Evolutionary conservation across 1,284 basidiomycete species (phyloP).

Genomic region (Taiwanofungus camphoratus): DNA sequence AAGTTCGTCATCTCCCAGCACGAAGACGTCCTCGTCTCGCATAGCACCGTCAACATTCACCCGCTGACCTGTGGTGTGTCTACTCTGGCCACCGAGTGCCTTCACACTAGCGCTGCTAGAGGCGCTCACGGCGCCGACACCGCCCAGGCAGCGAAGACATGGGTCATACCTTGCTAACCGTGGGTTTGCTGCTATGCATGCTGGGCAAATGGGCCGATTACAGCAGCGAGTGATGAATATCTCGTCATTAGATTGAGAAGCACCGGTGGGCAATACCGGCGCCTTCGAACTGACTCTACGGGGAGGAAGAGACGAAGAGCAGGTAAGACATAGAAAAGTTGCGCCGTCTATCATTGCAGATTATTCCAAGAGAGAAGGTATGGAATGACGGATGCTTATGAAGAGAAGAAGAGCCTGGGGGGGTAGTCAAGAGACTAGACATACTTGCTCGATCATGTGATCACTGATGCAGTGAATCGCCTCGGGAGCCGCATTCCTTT

Average conservation of each 20-base stretch:
- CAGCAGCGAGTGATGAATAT: constrained; percentile 54
- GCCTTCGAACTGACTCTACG: constrained; percentile 15
- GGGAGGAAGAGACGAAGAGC: constrained; percentile 53
- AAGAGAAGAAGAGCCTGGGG: too few relatives aligned
- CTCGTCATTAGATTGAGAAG: constrained; percentile 6
- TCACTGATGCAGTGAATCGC: too few relatives aligned
- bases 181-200: constrained; percentile 49
- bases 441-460: too few relatives aligned
- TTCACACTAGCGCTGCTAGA: constrained; percentile 14
- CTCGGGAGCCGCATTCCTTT: too few relatives aligned
- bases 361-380: too few relatives aligned
- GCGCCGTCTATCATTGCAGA: too few relatives aligned
- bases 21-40: constrained; percentile 55
- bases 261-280: neutral
- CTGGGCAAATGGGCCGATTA: constrained; percentile 49
- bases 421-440: too few relatives aligned
- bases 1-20: constrained; percentile 54
- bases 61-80: too few relatives aligned
- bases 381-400: too few relatives aligned
- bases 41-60: constrained; percentile 48
- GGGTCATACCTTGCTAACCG: constrained; percentile 58
- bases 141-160: constrained; percentile 57
- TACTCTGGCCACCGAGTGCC: neutral
- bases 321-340: constrained; percentile 51
- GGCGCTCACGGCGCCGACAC: constrained; percentile 40